Conservation (phyloP, 108 stramenopile genomes). For the Nitzschia sp. region DNA sequence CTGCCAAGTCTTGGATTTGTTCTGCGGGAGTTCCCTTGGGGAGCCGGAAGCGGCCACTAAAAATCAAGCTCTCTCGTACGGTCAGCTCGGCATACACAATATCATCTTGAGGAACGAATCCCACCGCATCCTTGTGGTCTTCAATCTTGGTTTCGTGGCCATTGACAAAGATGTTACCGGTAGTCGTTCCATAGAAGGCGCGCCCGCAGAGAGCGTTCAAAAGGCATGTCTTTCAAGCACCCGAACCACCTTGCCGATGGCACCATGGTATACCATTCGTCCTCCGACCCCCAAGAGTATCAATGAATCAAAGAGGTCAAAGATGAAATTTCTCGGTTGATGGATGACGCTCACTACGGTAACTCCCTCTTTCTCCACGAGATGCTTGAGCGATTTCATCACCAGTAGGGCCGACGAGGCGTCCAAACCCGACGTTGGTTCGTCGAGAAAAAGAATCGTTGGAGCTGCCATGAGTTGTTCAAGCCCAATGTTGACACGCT, state of each 20-base stretch:
- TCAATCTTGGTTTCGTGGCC: conserved; percentile 43
- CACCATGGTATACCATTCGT: conserved; percentile 48
- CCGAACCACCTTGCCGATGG: conserved; percentile 24
- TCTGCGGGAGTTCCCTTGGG: conserved; percentile 32
- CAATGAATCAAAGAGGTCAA: conserved; percentile 71
- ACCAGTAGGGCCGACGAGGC: conserved; percentile 51
- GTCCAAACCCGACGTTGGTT: conserved; percentile 33
- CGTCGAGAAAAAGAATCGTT: conserved; percentile 25
- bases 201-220: conserved; percentile 73
- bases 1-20: conserved; percentile 55
- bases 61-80: conserved; percentile 67
- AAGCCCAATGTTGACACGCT: conserved; percentile 67
- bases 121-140: conserved; percentile 31
- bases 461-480: conserved; percentile 66
- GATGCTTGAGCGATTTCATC: conserved; percentile 38
- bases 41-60: conserved; percentile 45
- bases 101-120: conserved; percentile 74
- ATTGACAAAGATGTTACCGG: conserved; percentile 58
- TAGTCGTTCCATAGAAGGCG: conserved; percentile 55
- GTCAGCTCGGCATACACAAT: conserved; percentile 59
- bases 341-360: conserved; percentile 75
- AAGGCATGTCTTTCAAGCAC: conserved; percentile 61
- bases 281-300: conserved; percentile 67
- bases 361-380: conserved; percentile 46
- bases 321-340: conserved; percentile 71